Conservation (phyloP, 1,284 basidiomycete genomes). For the Earliella scabrosa region DNA sequence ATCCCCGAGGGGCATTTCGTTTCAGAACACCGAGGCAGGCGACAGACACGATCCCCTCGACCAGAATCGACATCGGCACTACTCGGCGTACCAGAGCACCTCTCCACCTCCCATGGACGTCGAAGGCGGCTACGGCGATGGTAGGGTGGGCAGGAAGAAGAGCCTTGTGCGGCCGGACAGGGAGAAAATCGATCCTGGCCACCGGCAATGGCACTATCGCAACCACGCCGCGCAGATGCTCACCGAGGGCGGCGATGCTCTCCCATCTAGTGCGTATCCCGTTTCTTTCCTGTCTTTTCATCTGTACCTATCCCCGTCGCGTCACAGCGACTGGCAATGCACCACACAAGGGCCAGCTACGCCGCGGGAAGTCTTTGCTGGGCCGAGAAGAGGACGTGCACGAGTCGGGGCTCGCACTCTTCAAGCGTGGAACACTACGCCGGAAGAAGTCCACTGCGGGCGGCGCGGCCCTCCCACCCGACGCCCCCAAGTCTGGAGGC, state of each 20-base stretch:
- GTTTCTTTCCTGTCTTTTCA: background rate
- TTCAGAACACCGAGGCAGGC: constrained; percentile 68
- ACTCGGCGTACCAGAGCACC: constrained; percentile 60
- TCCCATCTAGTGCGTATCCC: constrained; percentile 75
- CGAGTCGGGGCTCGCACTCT: constrained; percentile 86
- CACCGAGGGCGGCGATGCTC: constrained; percentile 71
- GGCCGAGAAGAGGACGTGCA: constrained; percentile 86
- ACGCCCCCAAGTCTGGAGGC: constrained; percentile 49
- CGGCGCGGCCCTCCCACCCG: constrained; percentile 37
- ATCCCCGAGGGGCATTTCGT: constrained; percentile 54
- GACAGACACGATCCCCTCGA: constrained; percentile 63
- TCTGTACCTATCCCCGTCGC: constrained; percentile 3
- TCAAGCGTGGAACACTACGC: constrained; percentile 83
- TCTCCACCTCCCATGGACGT: constrained; percentile 45
- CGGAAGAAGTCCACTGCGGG: constrained; percentile 63
- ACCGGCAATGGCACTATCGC: constrained; percentile 96
- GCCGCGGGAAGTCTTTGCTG: constrained; percentile 87
- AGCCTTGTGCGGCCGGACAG: constrained; percentile 93
- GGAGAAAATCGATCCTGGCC: constrained; percentile 95
- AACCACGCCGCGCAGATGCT: constrained; percentile 86
- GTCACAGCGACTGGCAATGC: constrained; percentile 80
- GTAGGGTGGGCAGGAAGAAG: constrained; percentile 81
- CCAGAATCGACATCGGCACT: constrained; percentile 48
- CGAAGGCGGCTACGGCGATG: constrained; percentile 50
- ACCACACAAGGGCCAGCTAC: constrained; percentile 66